These are phyloP conservation scores for Cadophora sp. DNA, from an alignment of 2,329 filamentous ascomycete genomes.

Conservation along the genomic window DNA sequence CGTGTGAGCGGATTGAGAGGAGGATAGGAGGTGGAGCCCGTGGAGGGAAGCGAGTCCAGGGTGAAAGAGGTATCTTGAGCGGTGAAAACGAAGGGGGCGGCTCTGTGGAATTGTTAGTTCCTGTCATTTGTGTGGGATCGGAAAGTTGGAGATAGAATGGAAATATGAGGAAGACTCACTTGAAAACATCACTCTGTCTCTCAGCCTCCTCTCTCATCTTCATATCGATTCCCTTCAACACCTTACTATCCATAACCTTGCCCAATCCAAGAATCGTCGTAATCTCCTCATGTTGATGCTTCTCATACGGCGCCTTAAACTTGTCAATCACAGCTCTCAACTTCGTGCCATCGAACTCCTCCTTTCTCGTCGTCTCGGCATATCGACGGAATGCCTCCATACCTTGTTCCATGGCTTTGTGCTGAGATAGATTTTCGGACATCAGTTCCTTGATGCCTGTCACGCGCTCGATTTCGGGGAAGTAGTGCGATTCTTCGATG, in stretches of 20 bases:
- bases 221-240: conserved; percentile 32
- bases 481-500: conserved; percentile 45
- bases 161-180: conserved; percentile 24
- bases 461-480: conserved; percentile 46
- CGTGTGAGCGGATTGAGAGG: conserved; percentile 52
- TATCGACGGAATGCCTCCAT: conserved; percentile 42
- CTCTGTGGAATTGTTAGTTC: conserved; percentile 27
- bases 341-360: conserved; percentile 38
- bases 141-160: neutral
- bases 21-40: neutral
- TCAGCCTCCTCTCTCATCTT: conserved; percentile 30
- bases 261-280: conserved; percentile 38
- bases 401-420: conserved; percentile 44
- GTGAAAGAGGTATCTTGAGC: conserved; percentile 31
- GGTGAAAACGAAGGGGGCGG: conserved; percentile 33
- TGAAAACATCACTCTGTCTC: conserved; percentile 37
- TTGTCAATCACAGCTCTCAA: conserved; percentile 38
- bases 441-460: conserved; percentile 43
- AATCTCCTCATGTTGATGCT: conserved; percentile 44
- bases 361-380: conserved; percentile 33
- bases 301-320: conserved; percentile 36
- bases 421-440: conserved; percentile 45
- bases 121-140: neutral
- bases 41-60: conserved; percentile 21
- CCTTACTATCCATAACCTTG: conserved; percentile 28